Evolutionary conservation across 2,329 filamentous ascomycete species (phyloP).

Genomic region (Arthrobotrys entomopaga): DNA sequence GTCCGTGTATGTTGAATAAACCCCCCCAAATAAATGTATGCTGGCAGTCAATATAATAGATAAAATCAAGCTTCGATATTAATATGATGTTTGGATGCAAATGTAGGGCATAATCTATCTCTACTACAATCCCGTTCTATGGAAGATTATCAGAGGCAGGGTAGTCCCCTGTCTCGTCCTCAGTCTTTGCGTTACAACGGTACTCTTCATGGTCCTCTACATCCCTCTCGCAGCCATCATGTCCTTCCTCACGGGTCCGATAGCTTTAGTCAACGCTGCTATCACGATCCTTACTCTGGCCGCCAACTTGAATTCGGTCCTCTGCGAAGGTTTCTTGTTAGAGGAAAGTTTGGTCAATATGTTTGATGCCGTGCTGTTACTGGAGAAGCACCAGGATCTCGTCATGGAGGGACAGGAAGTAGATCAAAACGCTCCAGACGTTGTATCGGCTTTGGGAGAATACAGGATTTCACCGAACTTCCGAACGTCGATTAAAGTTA

Average conservation of each 20-base stretch:
- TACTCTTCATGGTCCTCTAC: conserved; percentile 88
- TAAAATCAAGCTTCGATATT: too few relatives aligned
- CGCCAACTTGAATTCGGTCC: conserved; percentile 69
- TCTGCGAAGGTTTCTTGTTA: conserved; percentile 64
- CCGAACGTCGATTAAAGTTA: conserved; percentile 56
- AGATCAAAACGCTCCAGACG: conserved; percentile 38
- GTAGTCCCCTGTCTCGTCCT: conserved; percentile 83
- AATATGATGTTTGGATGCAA: neutral
- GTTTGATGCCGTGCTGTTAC: conserved; percentile 56
- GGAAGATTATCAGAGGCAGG: conserved; percentile 34
- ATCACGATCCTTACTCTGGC: conserved; percentile 81
- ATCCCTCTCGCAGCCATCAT: conserved; percentile 89
- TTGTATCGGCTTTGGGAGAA: conserved; percentile 52
- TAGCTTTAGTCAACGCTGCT: conserved; percentile 88
- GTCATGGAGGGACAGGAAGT: conserved; percentile 48
- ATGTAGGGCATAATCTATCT: conserved; percentile 53
- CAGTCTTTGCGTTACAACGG: conserved; percentile 81
- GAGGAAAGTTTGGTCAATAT: conserved; percentile 80
- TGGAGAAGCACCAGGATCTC: conserved; percentile 37
- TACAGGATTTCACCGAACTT: conserved; percentile 57
- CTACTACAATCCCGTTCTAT: conserved; percentile 52
- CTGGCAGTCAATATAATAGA: too few relatives aligned
- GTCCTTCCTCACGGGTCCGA: conserved; percentile 84
- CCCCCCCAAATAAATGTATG: too few relatives aligned
- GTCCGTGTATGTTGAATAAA: conserved; percentile 35